phyloP scores from a whole-genome alignment of 2,329 filamentous ascomycete genomes.

The Piedraia hortae region DNA sequence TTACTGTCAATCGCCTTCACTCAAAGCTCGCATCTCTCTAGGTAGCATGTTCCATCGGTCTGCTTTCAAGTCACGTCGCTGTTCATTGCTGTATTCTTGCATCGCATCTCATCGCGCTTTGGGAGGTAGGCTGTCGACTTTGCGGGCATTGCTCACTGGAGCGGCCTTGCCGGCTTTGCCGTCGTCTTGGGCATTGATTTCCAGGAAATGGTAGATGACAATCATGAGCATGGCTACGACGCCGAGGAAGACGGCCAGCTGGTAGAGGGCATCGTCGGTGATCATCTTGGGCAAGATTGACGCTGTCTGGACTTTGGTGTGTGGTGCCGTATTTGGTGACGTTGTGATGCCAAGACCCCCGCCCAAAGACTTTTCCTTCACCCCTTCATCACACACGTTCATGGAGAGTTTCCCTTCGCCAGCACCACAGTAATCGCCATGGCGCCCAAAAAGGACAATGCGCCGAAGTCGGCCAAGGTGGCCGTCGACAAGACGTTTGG shows the following conservation, averaged over 20 bases:
- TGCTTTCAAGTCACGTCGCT: too few species aligned
- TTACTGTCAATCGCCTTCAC: too few species aligned
- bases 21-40: too few species aligned
- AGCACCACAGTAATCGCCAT: constrained; percentile 21
- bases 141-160: constrained; percentile 9
- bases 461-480: constrained; percentile 27
- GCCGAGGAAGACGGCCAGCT: constrained; percentile 77
- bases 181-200: constrained; percentile 54
- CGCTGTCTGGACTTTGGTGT: neutral
- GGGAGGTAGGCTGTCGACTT: constrained; percentile 10
- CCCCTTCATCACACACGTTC: neutral
- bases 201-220: constrained; percentile 84
- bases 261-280: constrained; percentile 73
- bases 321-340: neutral
- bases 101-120: constrained; percentile 5
- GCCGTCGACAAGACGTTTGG: constrained; percentile 86
- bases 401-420: constrained; percentile 14
- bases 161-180: constrained; percentile 1
- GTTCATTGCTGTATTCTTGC: too few species aligned
- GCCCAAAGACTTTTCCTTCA: too few species aligned
- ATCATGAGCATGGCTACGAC: constrained; percentile 75
- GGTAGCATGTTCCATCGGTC: too few species aligned
- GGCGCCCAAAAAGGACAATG: constrained; percentile 43
- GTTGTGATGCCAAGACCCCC: neutral
- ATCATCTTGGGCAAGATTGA: constrained; percentile 41